Evolutionary conservation across 2,329 filamentous ascomycete species (phyloP).

Genomic region (Pseudophaeomoniella oleicola): DNA sequence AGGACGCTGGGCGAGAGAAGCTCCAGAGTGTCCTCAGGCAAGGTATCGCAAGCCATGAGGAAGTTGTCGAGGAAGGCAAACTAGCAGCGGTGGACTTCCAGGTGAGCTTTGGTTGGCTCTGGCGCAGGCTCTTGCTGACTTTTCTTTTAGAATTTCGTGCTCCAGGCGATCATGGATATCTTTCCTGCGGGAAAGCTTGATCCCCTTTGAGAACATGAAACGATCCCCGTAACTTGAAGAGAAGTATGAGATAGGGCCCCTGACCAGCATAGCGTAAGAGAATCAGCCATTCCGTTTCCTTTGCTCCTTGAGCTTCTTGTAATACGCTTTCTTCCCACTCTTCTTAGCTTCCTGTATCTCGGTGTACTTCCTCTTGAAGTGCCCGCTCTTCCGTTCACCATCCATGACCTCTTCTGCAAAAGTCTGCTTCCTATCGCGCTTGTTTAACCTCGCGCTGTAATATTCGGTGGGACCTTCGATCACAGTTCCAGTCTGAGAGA

Average conservation of each 20-base stretch:
- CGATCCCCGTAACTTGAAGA: too few relatives aligned
- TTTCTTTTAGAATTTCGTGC: slow-evolving; percentile 19
- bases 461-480: slow-evolving; percentile 82
- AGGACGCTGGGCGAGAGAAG: slow-evolving; percentile 33
- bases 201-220: too few relatives aligned
- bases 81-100: slow-evolving; percentile 50
- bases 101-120: slow-evolving; percentile 18
- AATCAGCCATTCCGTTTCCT: slow-evolving; percentile 16
- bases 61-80: slow-evolving; percentile 47
- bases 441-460: slow-evolving; percentile 64
- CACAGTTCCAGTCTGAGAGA: slow-evolving; percentile 77
- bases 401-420: slow-evolving; percentile 74
- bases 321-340: slow-evolving; percentile 79
- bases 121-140: slow-evolving; percentile 4
- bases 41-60: slow-evolving; percentile 49
- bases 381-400: slow-evolving; percentile 47
- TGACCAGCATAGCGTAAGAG: too few relatives aligned
- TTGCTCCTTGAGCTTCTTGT: slow-evolving; percentile 61
- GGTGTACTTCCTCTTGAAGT: slow-evolving; percentile 77
- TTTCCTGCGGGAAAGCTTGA: too few relatives aligned
- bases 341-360: slow-evolving; percentile 70
- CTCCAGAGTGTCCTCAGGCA: slow-evolving; percentile 40
- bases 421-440: slow-evolving; percentile 76
- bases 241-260: too few relatives aligned
- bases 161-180: slow-evolving; percentile 16